Percentiles rank a stretch among this genome's conserved stretches.
Conservation (phyloP, 2,329 filamentous ascomycete genomes). For the Hypoxylon sp. region DNA sequence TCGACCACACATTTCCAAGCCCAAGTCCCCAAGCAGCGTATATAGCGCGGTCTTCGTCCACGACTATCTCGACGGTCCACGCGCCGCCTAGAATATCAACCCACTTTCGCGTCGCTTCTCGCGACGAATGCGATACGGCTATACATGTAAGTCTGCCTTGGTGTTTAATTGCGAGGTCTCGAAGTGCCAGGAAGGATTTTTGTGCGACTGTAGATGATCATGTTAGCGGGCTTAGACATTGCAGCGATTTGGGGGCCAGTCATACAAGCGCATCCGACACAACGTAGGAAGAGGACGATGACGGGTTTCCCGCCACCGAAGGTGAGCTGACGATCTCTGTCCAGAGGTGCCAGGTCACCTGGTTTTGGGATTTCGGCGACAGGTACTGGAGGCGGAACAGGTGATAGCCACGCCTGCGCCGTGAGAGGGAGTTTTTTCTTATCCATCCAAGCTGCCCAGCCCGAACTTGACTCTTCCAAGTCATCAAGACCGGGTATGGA, state of each 20-base stretch:
- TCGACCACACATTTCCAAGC: slow-evolving; percentile 58
- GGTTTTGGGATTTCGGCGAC: slow-evolving; percentile 56
- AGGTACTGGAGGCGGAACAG: slow-evolving; percentile 59
- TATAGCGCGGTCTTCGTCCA: slow-evolving; percentile 64
- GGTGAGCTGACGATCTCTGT: slow-evolving; percentile 55
- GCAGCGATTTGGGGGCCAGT: slow-evolving; percentile 14
- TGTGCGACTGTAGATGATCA: slow-evolving; percentile 56
- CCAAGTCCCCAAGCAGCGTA: slow-evolving; percentile 69
- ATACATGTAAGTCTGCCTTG: slow-evolving; percentile 60
- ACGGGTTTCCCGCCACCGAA: slow-evolving; percentile 56
- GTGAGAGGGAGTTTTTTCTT: slow-evolving; percentile 60
- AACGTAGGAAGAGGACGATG: slow-evolving; percentile 62
- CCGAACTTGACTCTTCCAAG: slow-evolving; percentile 39
- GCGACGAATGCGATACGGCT: slow-evolving; percentile 67
- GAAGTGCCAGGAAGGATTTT: slow-evolving; percentile 65
- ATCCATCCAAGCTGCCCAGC: slow-evolving; percentile 57
- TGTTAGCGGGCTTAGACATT: slow-evolving; percentile 2
- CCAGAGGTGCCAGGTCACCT: slow-evolving; percentile 58
- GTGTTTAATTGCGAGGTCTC: slow-evolving; percentile 62
- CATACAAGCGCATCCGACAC: slow-evolving; percentile 65
- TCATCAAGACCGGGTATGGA: slow-evolving; percentile 45
- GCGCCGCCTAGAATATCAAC: slow-evolving; percentile 64
- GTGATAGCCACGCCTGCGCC: slow-evolving; percentile 62
- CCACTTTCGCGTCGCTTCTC: slow-evolving; percentile 64
- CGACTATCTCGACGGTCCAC: slow-evolving; percentile 63